Evolutionary conservation across 169 alveolate species (phyloP).

Genomic region (Plasmodium inui): DNA sequence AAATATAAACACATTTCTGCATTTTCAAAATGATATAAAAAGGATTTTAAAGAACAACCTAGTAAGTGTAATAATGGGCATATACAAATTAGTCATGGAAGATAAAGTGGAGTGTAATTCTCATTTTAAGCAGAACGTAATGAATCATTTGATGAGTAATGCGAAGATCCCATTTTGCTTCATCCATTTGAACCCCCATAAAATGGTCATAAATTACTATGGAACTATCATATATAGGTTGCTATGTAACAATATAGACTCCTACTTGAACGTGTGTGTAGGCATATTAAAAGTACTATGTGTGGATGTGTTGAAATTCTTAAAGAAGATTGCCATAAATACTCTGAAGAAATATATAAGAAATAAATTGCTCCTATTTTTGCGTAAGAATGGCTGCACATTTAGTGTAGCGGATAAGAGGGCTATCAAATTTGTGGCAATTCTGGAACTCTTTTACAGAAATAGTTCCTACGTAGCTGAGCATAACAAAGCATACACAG

Average conservation of each 20-base stretch:
- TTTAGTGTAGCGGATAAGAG: constrained; percentile 4
- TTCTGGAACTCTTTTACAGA: constrained; percentile 41
- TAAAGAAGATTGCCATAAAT: constrained; percentile 32
- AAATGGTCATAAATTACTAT: constrained; percentile 36
- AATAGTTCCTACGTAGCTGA: constrained; percentile 49
- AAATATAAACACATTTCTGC: constrained; percentile 9
- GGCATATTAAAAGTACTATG: constrained; percentile 52
- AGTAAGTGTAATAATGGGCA: neutral
- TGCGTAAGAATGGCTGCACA: constrained; percentile 12
- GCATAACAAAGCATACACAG: constrained; percentile 25
- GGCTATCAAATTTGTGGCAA: constrained; percentile 26
- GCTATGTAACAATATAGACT: constrained; percentile 28
- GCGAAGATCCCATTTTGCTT: constrained; percentile 28
- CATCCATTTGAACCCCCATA: constrained; percentile 49
- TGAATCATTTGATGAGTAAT: constrained; percentile 20
- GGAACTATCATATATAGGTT: constrained; percentile 42
- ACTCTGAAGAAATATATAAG: constrained; percentile 61
- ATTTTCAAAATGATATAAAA: constrained; percentile 22
- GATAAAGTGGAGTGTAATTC: constrained; percentile 10
- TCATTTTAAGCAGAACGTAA: constrained; percentile 2
- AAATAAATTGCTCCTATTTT: constrained; percentile 35
- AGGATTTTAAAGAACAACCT: constrained; percentile 4
- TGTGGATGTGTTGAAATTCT: constrained; percentile 40
- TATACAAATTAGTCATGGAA: constrained; percentile 33
- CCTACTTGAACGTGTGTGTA: constrained; percentile 33